phyloP scores from a whole-genome alignment of 306 rosid genomes.

The Lotus japonicus region DNA sequence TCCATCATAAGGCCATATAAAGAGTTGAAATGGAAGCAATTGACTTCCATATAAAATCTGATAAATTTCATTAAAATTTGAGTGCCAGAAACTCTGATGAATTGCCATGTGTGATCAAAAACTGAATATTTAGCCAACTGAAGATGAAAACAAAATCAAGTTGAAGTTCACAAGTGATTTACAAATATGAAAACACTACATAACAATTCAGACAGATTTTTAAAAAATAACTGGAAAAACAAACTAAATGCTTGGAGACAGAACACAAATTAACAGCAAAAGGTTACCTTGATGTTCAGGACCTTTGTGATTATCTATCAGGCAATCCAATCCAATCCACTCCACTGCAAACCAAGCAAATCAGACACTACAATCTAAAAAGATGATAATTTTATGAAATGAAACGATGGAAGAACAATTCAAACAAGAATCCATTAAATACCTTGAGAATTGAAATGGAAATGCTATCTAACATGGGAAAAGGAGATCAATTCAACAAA shows the following conservation, averaged over 20 bases:
- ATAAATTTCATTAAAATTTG: not conserved
- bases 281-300: constrained; percentile 12
- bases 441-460: constrained; percentile 16
- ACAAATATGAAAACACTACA: not conserved
- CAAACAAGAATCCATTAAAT: not conserved
- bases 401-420: not conserved
- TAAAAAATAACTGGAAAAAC: not conserved
- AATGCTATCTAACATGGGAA: not conserved
- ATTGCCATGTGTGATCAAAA: not conserved
- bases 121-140: not conserved
- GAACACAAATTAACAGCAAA: not conserved
- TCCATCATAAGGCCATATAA: not conserved
- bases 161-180: not conserved
- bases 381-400: not conserved
- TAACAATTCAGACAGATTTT: not conserved
- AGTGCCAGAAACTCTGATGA: not conserved
- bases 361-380: constrained; percentile 3
- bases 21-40: not conserved
- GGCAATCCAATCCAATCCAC: constrained; percentile 21
- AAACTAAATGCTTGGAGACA: not conserved
- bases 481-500: too few relatives aligned
- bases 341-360: not conserved
- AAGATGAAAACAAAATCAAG: not conserved
- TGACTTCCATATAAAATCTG: not conserved
- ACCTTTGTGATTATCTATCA: not conserved